Evolutionary conservation across 768 basidiomycete species (phyloP).

Genomic region (Chalciporus piperatus): DNA sequence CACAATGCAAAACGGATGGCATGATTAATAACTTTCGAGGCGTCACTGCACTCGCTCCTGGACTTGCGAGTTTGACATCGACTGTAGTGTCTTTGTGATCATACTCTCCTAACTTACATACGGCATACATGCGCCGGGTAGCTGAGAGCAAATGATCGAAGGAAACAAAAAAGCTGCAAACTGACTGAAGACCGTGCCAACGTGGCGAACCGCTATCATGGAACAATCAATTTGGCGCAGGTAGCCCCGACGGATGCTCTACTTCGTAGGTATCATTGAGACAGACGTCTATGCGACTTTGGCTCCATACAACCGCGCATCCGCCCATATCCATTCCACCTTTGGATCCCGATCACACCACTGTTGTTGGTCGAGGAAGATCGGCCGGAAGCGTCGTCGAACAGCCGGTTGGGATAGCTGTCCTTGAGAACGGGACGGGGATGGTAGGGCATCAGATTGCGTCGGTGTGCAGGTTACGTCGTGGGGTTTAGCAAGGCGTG

Average conservation of each 20-base stretch:
- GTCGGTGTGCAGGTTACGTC: slow-evolving; percentile 1
- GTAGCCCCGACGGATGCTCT: not conserved
- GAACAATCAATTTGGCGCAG: not conserved
- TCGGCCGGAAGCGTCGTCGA: slow-evolving; percentile 45
- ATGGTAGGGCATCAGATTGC: slow-evolving; percentile 24
- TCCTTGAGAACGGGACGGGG: slow-evolving; percentile 18
- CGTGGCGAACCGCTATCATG: too few species aligned
- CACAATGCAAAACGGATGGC: too few species aligned
- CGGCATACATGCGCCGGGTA: too few species aligned
- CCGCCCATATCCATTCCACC: slow-evolving; percentile 26
- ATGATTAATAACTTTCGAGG: too few species aligned
- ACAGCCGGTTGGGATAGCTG: slow-evolving; percentile 7
- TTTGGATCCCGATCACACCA: slow-evolving; percentile 45
- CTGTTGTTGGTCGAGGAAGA: slow-evolving; percentile 49
- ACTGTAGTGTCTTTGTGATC: too few species aligned
- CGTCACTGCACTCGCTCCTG: too few species aligned
- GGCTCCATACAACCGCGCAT: slow-evolving; percentile 9
- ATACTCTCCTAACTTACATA: too few species aligned
- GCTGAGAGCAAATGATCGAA: too few species aligned
- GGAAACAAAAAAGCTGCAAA: too few species aligned
- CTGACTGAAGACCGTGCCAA: too few species aligned
- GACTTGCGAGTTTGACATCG: too few species aligned
- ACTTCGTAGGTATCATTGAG: not conserved
- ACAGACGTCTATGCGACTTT: slow-evolving; percentile 17
- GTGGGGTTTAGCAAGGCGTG: slow-evolving; percentile 8